These are phyloP conservation scores for Camellia japonica DNA, from an alignment of 148 eudicot species.

Conservation along the genomic window DNA sequence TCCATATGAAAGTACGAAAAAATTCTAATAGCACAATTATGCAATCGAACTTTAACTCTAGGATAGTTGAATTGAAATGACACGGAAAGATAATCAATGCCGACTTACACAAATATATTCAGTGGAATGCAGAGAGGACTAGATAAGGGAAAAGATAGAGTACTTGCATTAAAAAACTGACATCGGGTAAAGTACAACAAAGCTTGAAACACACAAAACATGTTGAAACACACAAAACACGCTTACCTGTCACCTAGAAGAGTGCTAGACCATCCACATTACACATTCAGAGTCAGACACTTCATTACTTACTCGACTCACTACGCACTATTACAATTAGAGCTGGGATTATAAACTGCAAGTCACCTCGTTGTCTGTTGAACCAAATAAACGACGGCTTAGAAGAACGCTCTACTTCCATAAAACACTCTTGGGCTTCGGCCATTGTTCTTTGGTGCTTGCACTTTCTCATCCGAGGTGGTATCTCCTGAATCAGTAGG, in stretches of 20 bases:
- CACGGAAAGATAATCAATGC: neutral
- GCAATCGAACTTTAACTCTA: neutral
- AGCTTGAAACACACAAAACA: neutral
- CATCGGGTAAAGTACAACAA: conserved; percentile 7
- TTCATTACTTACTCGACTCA: neutral
- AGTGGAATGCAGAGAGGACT: neutral
- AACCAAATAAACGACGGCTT: conserved; percentile 6
- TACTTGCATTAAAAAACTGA: neutral
- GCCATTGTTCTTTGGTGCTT: conserved; percentile 11
- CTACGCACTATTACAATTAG: neutral
- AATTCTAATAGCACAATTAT: neutral
- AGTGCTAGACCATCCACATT: neutral
- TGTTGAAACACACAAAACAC: neutral
- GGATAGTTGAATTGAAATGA: neutral
- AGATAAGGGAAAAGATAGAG: neutral
- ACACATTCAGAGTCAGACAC: neutral
- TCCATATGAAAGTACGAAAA: neutral
- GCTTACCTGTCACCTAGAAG: neutral
- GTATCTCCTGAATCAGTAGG: conserved; percentile 1
- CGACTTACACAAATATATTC: neutral
- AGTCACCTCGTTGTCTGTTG: conserved; percentile 2
- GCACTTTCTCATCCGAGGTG: neutral
- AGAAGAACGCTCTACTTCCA: conserved; percentile 36
- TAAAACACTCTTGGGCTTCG: conserved; percentile 28
- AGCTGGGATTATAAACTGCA: neutral